Evolutionary conservation across 306 rosid genomes (phyloP), one percentile per base, ranked within the genome.

Genomic region (Hippophae gyantsensis): DNA sequence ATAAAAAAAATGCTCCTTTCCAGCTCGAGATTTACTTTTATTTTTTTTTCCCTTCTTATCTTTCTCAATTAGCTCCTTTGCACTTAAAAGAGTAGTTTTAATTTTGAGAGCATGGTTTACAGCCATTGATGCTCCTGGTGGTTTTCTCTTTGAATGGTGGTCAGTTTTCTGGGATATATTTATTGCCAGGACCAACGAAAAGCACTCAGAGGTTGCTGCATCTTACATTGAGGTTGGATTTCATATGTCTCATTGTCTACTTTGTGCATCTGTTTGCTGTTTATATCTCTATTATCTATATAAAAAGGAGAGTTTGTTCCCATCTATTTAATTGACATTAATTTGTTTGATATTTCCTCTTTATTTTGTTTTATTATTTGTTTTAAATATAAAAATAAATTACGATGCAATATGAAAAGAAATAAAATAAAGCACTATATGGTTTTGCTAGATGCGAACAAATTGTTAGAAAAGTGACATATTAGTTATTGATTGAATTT

Each of bases 81-180:
- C 23, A 18, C 23, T 18, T 18, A 18, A 18, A 18, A 18, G 46
- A 42, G 18, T 53, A 4, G 38, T 72, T 67, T 65, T 46, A 59
- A 13, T 42, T 65, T 62, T 64, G 27, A 50, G n/a, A 63, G 48
- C 42, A 25, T 79, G 81, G 65, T 54, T 74, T 79, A 54, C 86
- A 93, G 99, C 99, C 50, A 93, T 93, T 74, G 99, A 93, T 82
- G 99, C 99, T 7, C 99, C 99, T 0, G 97, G 99, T 59, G 99
- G 99, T 56, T 93, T 93, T 76, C 82, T 93, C 59, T 93, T 93
- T 7, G 99, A 93, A 71, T 18, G 23, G 23, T 18, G 23, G 23
- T 18, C 23, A 18, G 23, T 18, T 18, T 18, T 18, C 23, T 18
- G 99, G 99, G 99, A 93, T 72, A 93, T 93, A 58, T 93, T 93